Evolutionary conservation across 345 rosid species (phyloP), one percentile per base, ranked within the genome.

Genomic region (Tarenaya hassleriana): DNA sequence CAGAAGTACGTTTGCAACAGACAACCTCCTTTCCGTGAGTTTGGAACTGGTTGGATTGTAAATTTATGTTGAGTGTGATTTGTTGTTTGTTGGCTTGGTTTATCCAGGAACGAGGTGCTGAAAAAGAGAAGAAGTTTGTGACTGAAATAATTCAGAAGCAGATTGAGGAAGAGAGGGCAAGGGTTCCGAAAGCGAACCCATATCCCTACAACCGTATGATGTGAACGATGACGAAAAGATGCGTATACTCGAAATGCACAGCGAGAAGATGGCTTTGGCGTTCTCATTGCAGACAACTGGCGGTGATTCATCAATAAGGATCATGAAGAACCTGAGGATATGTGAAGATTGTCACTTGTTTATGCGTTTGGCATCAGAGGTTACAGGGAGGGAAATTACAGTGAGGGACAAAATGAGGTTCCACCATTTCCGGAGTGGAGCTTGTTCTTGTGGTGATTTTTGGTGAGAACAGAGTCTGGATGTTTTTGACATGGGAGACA

Each of bases 181-280:
- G 92, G 56, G 61, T 88, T 50, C 95, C 87, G 17, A 86, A 75
- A 72, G 94, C 95, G 35, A 77, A 53, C 34, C 99, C 99, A 50
- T 88, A 88, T 69, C 99, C 99, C 20, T 94, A 85, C 97, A 7
- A 88, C 99, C 4, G 99, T 94, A 73, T 68, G 97, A 97, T 4
- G 88, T 88, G 97, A 66, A 42, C 10, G 77, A 81, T 13, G 73
- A 70, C 51, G 84, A 76, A 20, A 86, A 86, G 77, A 71, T 64
- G 49, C 49, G 63, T 18, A 53, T 83, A 27, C 65, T 86, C 47
- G 61, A 66, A 64, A 63, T 68, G 49, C 95, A 81, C 42, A 72
- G 94, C 16, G 94, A 88, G 67, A 89, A 89, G 73, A 64, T 83
- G 33, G 90, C 95, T 57, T 58, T 83, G 43, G 84, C 81, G 8